Conservation (phyloP, 2,329 filamentous ascomycete genomes). For the Neopestalotiopsis rosae region DNA sequence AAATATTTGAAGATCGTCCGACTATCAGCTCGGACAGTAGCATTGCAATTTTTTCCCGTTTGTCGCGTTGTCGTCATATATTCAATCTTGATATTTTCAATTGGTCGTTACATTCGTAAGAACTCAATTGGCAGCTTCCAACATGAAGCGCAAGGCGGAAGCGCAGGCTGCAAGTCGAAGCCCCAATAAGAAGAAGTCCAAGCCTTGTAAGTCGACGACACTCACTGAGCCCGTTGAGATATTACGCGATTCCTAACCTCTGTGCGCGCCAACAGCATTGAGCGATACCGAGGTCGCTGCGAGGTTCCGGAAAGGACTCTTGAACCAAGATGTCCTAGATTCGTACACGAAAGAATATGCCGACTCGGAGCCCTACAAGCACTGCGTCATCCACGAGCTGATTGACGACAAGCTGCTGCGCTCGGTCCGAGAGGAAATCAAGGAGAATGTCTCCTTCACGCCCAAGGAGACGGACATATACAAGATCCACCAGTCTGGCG, state of each 20-base stretch:
- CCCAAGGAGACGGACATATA: constrained; percentile 99
- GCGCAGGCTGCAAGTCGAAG: constrained; percentile 47
- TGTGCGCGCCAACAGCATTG: constrained; percentile 43
- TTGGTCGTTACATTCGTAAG: neutral
- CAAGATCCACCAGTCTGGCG: constrained; percentile 98
- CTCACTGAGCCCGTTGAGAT: neutral
- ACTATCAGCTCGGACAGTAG: neutral
- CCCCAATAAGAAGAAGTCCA: constrained; percentile 57
- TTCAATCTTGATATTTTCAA: neutral
- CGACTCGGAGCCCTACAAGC: constrained; percentile 78
- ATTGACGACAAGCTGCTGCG: constrained; percentile 84
- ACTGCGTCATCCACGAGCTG: constrained; percentile 84
- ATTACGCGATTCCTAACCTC: neutral
- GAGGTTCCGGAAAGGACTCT: constrained; percentile 70
- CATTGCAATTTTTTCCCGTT: neutral
- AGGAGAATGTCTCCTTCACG: constrained; percentile 90
- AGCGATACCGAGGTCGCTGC: constrained; percentile 55
- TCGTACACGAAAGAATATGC: constrained; percentile 68
- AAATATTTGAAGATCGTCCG: constrained; percentile 19
- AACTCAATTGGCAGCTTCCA: constrained; percentile 32
- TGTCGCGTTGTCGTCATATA: neutral
- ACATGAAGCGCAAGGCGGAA: constrained; percentile 66
- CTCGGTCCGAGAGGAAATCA: constrained; percentile 86
- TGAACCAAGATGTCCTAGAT: constrained; percentile 62
- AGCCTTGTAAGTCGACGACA: constrained; percentile 40